phyloP scores from a whole-genome alignment of 345 rosid species.

The Eucalyptus brandiana region DNA sequence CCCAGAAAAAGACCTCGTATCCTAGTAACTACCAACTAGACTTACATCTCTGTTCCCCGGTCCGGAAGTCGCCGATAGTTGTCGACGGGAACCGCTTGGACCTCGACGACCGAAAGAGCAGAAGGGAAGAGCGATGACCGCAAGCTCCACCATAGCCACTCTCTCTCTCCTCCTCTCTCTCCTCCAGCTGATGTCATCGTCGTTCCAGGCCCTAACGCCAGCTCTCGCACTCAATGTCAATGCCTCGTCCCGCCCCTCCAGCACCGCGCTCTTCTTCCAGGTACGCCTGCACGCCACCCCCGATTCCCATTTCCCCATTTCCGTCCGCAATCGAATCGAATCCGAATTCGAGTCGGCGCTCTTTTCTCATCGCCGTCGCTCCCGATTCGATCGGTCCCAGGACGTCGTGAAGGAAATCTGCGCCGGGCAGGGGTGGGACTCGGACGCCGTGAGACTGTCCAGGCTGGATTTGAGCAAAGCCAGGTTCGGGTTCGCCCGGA shows the following conservation, averaged over 20 bases:
- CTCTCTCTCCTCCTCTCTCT: conserved; percentile 3
- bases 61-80: not conserved
- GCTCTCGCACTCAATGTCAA: not conserved
- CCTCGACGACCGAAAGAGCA: not conserved
- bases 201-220: not conserved
- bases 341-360: not conserved
- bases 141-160: conserved; percentile 2
- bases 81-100: not conserved
- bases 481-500: conserved; percentile 34
- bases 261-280: conserved; percentile 12
- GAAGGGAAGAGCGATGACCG: not conserved
- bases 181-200: not conserved
- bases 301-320: not conserved
- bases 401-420: conserved; percentile 56
- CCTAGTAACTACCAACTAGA: not conserved
- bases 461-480: conserved; percentile 25
- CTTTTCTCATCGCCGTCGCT: not conserved
- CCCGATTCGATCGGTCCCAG: conserved; percentile 8
- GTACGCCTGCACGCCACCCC: not conserved
- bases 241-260: not conserved
- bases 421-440: conserved; percentile 43
- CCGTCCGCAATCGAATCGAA: not conserved
- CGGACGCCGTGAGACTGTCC: conserved; percentile 18
- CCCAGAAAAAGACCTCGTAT: not conserved
- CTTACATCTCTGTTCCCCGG: not conserved